Conservation (phyloP, 805 yeast species). For the Starmerella powellii region DNA sequence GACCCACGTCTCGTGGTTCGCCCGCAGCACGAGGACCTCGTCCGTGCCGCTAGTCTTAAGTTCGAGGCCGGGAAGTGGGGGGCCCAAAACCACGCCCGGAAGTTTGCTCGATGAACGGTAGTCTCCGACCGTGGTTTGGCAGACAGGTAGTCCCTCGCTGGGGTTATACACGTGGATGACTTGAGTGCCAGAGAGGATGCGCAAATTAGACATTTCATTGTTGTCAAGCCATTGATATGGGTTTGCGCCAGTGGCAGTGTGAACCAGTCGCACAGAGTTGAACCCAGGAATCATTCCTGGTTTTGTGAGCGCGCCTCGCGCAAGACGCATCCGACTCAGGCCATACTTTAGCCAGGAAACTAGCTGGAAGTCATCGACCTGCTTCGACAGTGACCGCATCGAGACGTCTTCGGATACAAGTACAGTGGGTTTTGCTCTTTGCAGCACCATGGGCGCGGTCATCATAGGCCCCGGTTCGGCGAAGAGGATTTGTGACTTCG, state of each 20-base stretch:
- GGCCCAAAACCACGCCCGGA: constrained; percentile 17
- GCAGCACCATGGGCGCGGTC: constrained; percentile 22
- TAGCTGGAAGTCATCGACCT: constrained; percentile 20
- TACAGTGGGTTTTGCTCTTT: constrained; percentile 24
- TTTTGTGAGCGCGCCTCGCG: constrained; percentile 24
- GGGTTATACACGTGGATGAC: constrained; percentile 28
- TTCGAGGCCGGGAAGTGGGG: constrained; percentile 22
- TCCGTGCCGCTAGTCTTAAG: constrained; percentile 7
- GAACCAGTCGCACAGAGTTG: constrained; percentile 25
- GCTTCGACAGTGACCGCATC: constrained; percentile 23
- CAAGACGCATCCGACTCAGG: constrained; percentile 18
- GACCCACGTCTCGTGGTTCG: constrained; percentile 10
- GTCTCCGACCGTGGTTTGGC: constrained; percentile 29
- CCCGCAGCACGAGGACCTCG: constrained; percentile 8
- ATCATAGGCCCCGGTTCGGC: constrained; percentile 18
- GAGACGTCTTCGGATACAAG: constrained; percentile 27
- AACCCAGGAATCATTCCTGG: constrained; percentile 22
- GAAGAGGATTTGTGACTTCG: constrained; percentile 17
- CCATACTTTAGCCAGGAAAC: constrained; percentile 15
- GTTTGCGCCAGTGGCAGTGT: constrained; percentile 22
- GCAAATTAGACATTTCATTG: constrained; percentile 14
- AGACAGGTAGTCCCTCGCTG: constrained; percentile 26
- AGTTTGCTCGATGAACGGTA: constrained; percentile 18
- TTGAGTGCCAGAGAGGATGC: constrained; percentile 30
- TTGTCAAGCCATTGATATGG: constrained; percentile 20